Percentiles rank a stretch among this genome's conserved stretches.
phyloP scores from a whole-genome alignment of 2,329 filamentous ascomycete genomes.

The Chrysoporthe austroafricana region DNA sequence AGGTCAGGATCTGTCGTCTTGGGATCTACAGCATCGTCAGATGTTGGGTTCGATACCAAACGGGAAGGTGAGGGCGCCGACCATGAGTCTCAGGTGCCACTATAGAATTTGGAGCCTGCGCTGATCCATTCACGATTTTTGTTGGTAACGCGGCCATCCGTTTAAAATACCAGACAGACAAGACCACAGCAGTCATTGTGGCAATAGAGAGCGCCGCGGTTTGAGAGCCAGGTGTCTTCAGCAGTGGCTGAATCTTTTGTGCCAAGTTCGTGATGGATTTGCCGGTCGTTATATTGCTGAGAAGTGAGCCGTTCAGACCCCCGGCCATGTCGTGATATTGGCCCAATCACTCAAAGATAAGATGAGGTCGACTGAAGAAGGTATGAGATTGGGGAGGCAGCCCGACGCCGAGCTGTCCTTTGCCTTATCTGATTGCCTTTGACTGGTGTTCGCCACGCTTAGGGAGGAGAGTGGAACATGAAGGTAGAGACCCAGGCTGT shows the following conservation, averaged over 20 bases:
- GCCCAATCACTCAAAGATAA: neutral
- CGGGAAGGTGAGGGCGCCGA: neutral
- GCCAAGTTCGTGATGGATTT: constrained; percentile 15
- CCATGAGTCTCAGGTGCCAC: constrained; percentile 14
- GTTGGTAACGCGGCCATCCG: constrained; percentile 21
- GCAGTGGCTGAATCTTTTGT: constrained; percentile 15
- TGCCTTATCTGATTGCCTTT: constrained; percentile 5
- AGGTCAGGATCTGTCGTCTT: constrained; percentile 74
- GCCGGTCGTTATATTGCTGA: constrained; percentile 20
- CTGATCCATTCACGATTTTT: neutral
- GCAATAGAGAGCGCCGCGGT: constrained; percentile 8
- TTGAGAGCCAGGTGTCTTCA: constrained; percentile 7
- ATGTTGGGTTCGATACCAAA: neutral
- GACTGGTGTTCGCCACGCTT: constrained; percentile 13
- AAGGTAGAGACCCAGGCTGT: constrained; percentile 26
- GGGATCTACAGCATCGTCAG: constrained; percentile 38
- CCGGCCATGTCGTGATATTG: constrained; percentile 21
- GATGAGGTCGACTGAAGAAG: neutral
- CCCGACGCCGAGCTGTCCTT: neutral
- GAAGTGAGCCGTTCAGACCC: constrained; percentile 11
- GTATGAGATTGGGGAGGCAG: neutral
- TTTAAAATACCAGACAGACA: constrained; percentile 22
- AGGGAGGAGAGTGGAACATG: constrained; percentile 22
- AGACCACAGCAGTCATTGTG: constrained; percentile 17
- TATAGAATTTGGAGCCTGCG: constrained; percentile 4